Percentiles rank a stretch among this genome's conserved stretches.
These are phyloP conservation scores for Aegilops umbellulata DNA, from an alignment of 176 grass and related monocot species.

Conservation along the genomic window DNA sequence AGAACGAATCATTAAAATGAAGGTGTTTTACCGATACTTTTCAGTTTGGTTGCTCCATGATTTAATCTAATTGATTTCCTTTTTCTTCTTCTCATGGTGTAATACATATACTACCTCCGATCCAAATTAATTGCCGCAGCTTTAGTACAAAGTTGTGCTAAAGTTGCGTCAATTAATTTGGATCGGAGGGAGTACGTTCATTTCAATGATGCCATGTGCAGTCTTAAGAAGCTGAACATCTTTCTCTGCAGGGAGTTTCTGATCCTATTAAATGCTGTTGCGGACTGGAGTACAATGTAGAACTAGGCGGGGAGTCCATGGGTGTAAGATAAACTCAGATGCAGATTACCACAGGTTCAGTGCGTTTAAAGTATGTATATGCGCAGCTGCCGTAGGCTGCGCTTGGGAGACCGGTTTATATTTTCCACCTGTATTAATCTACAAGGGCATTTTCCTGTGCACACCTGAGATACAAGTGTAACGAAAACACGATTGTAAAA, in stretches of 20 bases:
- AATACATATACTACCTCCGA: neutral
- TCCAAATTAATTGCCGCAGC: too few species aligned
- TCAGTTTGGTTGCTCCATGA: constrained; percentile 12
- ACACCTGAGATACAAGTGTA: too few species aligned
- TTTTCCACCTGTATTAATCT: too few species aligned
- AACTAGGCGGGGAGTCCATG: constrained; percentile 38
- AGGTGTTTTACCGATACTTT: constrained; percentile 47
- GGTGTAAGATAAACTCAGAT: constrained; percentile 27
- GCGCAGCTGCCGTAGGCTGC: neutral
- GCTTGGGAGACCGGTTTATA: too few species aligned
- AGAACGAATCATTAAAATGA: constrained; percentile 55
- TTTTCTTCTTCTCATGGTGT: neutral
- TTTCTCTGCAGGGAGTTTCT: constrained; percentile 49
- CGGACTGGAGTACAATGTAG: constrained; percentile 66
- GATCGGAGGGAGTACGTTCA: neutral
- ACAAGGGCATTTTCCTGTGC: too few species aligned
- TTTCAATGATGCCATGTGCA: neutral
- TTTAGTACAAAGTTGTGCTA: too few species aligned
- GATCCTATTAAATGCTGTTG: constrained; percentile 59
- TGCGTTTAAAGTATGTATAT: neutral
- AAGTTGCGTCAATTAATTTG: too few species aligned
- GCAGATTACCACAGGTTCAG: neutral
- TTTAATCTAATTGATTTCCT: neutral
- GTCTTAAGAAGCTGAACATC: neutral
- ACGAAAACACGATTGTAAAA: too few species aligned